Conservation (phyloP, 805 yeast species). For the Schwanniomyces occidentalis region DNA sequence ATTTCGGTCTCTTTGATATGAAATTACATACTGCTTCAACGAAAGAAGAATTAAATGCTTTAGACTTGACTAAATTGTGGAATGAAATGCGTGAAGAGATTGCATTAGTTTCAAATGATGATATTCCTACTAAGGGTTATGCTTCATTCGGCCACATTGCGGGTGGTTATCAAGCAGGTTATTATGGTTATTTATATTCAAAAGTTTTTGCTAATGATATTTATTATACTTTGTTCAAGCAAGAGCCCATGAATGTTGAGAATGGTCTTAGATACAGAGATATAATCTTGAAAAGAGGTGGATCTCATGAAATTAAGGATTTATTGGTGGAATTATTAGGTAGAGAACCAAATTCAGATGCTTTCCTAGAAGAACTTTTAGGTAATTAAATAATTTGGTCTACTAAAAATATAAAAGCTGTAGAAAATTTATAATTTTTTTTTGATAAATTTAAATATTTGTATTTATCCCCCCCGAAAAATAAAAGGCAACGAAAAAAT, state of each 20-base stretch:
- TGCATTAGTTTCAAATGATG: conserved; percentile 57
- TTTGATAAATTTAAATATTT: too few species aligned
- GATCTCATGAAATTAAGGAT: conserved; percentile 68
- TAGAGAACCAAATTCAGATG: conserved; percentile 70
- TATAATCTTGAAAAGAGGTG: conserved; percentile 68
- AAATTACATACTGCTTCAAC: conserved; percentile 54
- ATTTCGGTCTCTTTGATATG: conserved; percentile 79
- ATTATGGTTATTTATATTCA: conserved; percentile 86
- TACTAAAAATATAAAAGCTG: too few species aligned
- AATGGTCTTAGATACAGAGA: conserved; percentile 72
- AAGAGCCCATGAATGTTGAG: conserved; percentile 62
- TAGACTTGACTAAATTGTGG: conserved; percentile 62
- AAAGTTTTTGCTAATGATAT: conserved; percentile 85
- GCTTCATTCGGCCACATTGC: conserved; percentile 77
- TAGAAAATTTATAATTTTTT: too few species aligned
- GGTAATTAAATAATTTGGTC: conserved; percentile 17
- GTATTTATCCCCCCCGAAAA: too few species aligned
- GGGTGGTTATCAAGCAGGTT: conserved; percentile 84
- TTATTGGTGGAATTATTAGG: conserved; percentile 67
- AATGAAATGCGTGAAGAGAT: conserved; percentile 64
- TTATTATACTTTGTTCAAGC: conserved; percentile 66
- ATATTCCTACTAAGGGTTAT: conserved; percentile 60
- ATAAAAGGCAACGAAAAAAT: too few species aligned
- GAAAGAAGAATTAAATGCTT: conserved; percentile 40
- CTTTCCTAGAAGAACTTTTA: conserved; percentile 66